Percentiles rank a stretch among this genome's conserved stretches.
Evolutionary conservation across 2,329 filamentous ascomycete species (phyloP).

Genomic region (Trichoderma cornu-damae): DNA sequence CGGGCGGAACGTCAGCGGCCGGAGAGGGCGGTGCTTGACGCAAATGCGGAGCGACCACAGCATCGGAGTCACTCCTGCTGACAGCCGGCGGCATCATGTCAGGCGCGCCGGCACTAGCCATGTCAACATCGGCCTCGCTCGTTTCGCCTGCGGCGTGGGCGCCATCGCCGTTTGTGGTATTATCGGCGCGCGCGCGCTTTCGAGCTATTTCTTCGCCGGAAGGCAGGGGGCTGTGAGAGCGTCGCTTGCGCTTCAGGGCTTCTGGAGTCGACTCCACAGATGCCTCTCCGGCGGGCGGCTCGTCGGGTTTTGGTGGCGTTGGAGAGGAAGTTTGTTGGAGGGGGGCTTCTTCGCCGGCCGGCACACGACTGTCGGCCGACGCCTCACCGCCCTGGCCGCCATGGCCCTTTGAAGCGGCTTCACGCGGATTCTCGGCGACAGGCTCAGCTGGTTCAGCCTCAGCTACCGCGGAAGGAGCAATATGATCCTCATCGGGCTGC

Average conservation of each 20-base stretch:
- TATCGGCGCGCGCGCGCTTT: slow-evolving; percentile 50
- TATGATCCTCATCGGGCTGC: slow-evolving; percentile 18
- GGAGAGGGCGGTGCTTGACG: neutral
- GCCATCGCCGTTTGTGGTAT: neutral
- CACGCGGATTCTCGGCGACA: neutral
- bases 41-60: neutral
- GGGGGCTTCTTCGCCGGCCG: neutral
- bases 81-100: neutral
- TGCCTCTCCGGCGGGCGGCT: slow-evolving; percentile 11
- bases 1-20: neutral
- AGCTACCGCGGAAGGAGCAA: slow-evolving; percentile 20
- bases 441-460: slow-evolving; percentile 11
- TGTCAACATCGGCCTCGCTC: neutral
- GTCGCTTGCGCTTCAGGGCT: slow-evolving; percentile 60
- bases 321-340: neutral
- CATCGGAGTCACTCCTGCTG: neutral
- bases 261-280: slow-evolving; percentile 32
- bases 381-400: slow-evolving; percentile 5
- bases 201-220: slow-evolving; percentile 47
- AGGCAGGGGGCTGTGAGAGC: slow-evolving; percentile 57
- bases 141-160: slow-evolving; percentile 18
- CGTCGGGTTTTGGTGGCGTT: neutral
- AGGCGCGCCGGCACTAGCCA: neutral
- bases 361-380: slow-evolving; percentile 6
- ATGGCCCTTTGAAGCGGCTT: slow-evolving; percentile 12